Base-by-base conservation (phyloP, 139 green algal species). In the Ostreobium quekettii region DNA sequence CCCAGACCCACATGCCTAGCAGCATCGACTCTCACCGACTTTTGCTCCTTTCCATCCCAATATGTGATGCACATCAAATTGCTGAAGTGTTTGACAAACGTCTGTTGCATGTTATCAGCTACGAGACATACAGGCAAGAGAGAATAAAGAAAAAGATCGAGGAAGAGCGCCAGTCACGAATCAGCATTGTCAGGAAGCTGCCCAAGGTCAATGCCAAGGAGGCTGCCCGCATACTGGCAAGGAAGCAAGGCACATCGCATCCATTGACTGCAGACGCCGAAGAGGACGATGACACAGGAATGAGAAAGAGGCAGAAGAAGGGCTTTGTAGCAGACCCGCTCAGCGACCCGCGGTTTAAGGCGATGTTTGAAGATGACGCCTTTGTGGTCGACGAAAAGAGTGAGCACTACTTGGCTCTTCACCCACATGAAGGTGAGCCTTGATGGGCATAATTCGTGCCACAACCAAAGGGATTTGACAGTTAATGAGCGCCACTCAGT, bases 121-220 rank as follows among this genome's bases (percentile, higher is more conserved):
- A 96, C 76, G 93, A 97, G 33, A 67, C 79, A 19, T 96, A 96
- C 77, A 82, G 89, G 31, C 61, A 85, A 68, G 79, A 96, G 78
- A 79, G 85, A 19, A 74, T 98, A 35, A 64, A 79, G 11, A 74
- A 87, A 35, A 95, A 93, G 75, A 24, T 97, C 48, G 92, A 97
- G 56, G 85, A 90, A 53, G 88, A 96, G 83, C 78, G 92, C 1
- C 74, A 83, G 56, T 72, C 66, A 0, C 81, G 92, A 46, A 97
- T 97, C 80, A 81, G 76, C 6, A 66, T 94, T 6, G 67, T 84
- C 31, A 74, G 75, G 33, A 95, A 93, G 76, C 81, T 95, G 73
- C 91, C 91, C 2, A 95, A 90, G 84, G 87, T 95, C 72, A 95
- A 95, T 65, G 80, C 84, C 4, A 61, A 71, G 24, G 42, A 81